These are phyloP conservation scores for Ilyonectria mors-panacis DNA, from an alignment of 2,329 filamentous ascomycete genomes.

Conservation along the genomic window DNA sequence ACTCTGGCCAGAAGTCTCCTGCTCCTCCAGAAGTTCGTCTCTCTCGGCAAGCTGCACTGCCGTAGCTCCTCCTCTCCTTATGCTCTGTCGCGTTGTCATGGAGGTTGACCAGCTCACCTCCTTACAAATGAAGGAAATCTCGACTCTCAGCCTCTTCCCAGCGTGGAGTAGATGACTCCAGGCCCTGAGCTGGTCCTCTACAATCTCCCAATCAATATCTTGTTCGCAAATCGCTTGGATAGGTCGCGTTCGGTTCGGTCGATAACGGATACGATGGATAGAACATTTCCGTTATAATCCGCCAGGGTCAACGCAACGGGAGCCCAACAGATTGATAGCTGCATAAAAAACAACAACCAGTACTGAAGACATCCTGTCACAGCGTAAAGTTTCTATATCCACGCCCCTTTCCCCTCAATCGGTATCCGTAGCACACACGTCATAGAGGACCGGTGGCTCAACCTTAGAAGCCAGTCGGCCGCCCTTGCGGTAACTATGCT, in stretches of 20 bases:
- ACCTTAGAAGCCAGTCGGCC: too few species aligned
- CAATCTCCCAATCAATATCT: slow-evolving; percentile 25
- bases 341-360: too few species aligned
- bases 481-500: too few species aligned
- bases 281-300: too few species aligned
- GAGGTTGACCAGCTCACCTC: slow-evolving; percentile 12
- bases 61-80: neutral
- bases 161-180: slow-evolving; percentile 28
- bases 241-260: slow-evolving; percentile 30
- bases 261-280: slow-evolving; percentile 27
- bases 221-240: slow-evolving; percentile 22
- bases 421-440: too few species aligned
- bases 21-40: slow-evolving; percentile 24
- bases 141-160: slow-evolving; percentile 31
- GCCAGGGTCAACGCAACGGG: too few species aligned
- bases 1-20: slow-evolving; percentile 26
- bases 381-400: too few species aligned
- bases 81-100: slow-evolving; percentile 10
- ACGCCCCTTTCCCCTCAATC: too few species aligned
- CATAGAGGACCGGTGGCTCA: too few species aligned
- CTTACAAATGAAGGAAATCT: slow-evolving; percentile 30
- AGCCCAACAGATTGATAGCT: too few species aligned
- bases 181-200: slow-evolving; percentile 24
- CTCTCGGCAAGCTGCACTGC: slow-evolving; percentile 26
- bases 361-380: too few species aligned